phyloP scores from a whole-genome alignment of 345 rosid species.

The Clausena lansium region DNA sequence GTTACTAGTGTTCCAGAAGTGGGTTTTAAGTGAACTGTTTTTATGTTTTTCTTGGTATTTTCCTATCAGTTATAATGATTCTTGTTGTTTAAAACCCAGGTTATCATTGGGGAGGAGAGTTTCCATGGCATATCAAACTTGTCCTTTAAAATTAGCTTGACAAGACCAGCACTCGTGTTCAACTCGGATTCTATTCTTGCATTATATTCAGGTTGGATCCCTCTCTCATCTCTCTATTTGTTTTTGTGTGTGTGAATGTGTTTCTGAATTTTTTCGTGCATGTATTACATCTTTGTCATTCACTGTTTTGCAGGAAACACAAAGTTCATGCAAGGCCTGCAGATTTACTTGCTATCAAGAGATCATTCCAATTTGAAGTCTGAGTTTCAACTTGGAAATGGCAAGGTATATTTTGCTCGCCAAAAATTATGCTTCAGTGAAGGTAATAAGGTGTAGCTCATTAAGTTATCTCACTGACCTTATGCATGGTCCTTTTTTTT shows the following conservation, averaged over 20 bases:
- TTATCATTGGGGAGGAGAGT: slow-evolving; percentile 64
- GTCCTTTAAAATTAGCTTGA: slow-evolving; percentile 60
- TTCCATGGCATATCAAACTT: slow-evolving; percentile 49
- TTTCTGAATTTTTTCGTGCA: not conserved
- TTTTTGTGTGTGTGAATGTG: not conserved
- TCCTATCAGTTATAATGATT: not conserved
- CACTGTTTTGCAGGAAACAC: slow-evolving; percentile 55
- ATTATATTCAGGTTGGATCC: slow-evolving; percentile 53
- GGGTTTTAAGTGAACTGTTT: not conserved
- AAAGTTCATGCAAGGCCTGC: slow-evolving; percentile 48
- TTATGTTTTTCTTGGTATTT: not conserved
- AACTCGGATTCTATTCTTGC: slow-evolving; percentile 53
- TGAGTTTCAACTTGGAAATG: slow-evolving; percentile 71
- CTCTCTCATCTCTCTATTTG: slow-evolving; percentile 13
- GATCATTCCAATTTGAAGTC: slow-evolving; percentile 63
- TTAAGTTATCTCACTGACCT: not conserved
- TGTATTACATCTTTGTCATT: not conserved
- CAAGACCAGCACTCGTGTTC: slow-evolving; percentile 59
- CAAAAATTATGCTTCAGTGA: not conserved
- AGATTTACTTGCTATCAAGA: slow-evolving; percentile 68
- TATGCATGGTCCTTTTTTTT: not conserved
- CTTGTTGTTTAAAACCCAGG: slow-evolving; percentile 37
- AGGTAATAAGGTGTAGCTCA: not conserved
- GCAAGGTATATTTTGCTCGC: slow-evolving; percentile 51
- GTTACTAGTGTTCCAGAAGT: not conserved